phyloP scores from a whole-genome alignment of 129 eudicot genomes.

The Saposhnikovia divaricata region DNA sequence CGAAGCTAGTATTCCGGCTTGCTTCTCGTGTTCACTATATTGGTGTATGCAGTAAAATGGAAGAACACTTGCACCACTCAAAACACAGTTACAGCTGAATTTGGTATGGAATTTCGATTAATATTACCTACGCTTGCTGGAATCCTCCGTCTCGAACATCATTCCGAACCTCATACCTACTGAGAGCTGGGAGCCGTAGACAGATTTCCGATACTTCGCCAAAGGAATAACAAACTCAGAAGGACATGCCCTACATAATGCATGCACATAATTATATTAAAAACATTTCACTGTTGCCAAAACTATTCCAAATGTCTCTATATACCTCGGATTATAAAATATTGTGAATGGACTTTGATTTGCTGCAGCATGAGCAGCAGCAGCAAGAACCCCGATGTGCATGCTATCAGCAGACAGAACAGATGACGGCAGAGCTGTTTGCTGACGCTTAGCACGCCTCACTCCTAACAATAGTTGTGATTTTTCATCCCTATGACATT shows the following conservation, averaged over 20 bases:
- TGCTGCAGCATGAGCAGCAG: conserved; percentile 98
- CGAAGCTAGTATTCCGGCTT: no score
- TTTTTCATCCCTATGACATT: conserved; percentile 63
- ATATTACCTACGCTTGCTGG: conserved; percentile 82
- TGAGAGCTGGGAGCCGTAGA: conserved; percentile 65
- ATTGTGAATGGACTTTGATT: conserved; percentile 71
- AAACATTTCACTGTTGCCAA: no score
- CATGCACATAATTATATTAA: background rate
- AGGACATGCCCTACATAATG: conserved; percentile 71
- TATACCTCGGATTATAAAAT: conserved; percentile 90
- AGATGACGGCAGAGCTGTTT: conserved; percentile 86
- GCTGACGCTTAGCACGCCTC: conserved; percentile 88
- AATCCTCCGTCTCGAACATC: conserved; percentile 99
- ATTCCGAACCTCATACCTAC: conserved; percentile 93
- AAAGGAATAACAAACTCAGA: conserved; percentile 85
- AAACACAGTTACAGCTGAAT: background rate
- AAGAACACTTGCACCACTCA: background rate
- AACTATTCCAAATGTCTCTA: background rate
- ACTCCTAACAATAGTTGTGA: conserved; percentile 86
- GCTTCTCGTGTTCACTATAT: no score
- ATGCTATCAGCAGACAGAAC: conserved; percentile 97
- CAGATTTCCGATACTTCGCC: conserved; percentile 57
- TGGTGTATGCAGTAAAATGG: no score
- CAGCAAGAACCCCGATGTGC: conserved; percentile 99
- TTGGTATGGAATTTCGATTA: background rate